phyloP scores from a whole-genome alignment of 2,329 filamentous ascomycete genomes.

The Claviceps quebecensis region DNA sequence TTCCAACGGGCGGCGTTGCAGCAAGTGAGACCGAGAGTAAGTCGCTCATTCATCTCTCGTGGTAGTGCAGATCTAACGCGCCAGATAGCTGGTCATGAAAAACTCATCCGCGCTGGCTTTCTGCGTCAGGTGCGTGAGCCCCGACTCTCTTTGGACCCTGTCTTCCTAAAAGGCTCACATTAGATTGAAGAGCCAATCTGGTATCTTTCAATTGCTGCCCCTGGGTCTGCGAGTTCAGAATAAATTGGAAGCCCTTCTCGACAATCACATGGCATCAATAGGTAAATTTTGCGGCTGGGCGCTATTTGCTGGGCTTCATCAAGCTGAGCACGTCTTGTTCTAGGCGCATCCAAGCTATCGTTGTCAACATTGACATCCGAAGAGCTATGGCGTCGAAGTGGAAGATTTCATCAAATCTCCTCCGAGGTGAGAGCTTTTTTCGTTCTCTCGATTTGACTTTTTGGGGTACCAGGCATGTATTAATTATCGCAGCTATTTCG shows the following conservation, averaged over 20 bases:
- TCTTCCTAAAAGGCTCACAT: background rate
- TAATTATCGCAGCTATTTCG: constrained; percentile 52
- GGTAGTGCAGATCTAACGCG: constrained; percentile 9
- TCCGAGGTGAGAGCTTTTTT: constrained; percentile 45
- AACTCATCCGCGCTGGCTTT: constrained; percentile 58
- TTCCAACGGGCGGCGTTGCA: constrained; percentile 58
- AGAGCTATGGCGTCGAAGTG: constrained; percentile 68
- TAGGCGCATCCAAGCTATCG: constrained; percentile 65
- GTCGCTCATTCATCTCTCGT: background rate
- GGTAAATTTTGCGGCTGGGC: constrained; percentile 29
- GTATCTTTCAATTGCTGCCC: constrained; percentile 84
- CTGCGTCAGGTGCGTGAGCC: constrained; percentile 46
- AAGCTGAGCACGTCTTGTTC: background rate
- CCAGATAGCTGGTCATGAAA: constrained; percentile 44
- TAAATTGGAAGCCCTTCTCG: constrained; percentile 74
- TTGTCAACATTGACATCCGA: constrained; percentile 79
- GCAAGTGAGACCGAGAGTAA: constrained; percentile 40
- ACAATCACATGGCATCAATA: constrained; percentile 72
- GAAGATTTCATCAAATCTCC: constrained; percentile 57
- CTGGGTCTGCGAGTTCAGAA: constrained; percentile 75
- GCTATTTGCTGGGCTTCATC: background rate
- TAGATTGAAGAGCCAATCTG: constrained; percentile 56
- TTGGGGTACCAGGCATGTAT: constrained; percentile 2
- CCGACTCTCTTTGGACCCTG: background rate
- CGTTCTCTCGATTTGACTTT: background rate